A percentile compares a stretch with the other conserved stretches of the same genome.
Conservation (phyloP, 768 basidiomycete genomes). For the Hydnomerulius pinastri region DNA sequence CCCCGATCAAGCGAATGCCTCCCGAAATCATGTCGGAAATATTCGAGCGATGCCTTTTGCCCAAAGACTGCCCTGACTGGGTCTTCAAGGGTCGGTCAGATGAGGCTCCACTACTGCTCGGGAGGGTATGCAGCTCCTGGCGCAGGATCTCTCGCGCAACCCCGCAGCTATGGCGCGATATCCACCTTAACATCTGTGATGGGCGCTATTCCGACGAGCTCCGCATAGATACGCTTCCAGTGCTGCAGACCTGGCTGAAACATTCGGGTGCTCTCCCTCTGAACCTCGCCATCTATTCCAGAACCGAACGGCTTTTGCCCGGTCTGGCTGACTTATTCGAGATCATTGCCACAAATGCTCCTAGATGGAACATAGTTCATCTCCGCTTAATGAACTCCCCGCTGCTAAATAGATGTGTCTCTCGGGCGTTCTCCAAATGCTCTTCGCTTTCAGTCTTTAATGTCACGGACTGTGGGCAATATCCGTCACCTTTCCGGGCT, state of each 20-base stretch:
- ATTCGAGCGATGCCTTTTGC: conserved; percentile 24
- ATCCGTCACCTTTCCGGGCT: conserved; percentile 2
- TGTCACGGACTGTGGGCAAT: conserved; percentile 22
- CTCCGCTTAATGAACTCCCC: conserved; percentile 23
- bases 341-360: conserved; percentile 12
- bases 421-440: conserved; percentile 13
- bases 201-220: conserved; percentile 20
- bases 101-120: conserved; percentile 29
- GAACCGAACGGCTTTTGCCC: conserved; percentile 20
- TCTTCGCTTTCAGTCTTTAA: conserved; percentile 17
- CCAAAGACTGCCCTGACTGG: neutral
- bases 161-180: conserved; percentile 28
- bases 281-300: conserved; percentile 18
- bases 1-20: conserved; percentile 27
- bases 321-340: conserved; percentile 22
- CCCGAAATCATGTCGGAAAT: conserved; percentile 28
- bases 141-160: conserved; percentile 25
- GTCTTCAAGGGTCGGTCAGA: conserved; percentile 1
- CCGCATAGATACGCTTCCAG: conserved; percentile 19
- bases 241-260: conserved; percentile 20
- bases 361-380: conserved; percentile 22
- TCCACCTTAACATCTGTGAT: conserved; percentile 22
- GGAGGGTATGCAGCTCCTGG: conserved; percentile 32
- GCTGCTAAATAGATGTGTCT: conserved; percentile 11
- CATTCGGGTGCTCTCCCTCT: conserved; percentile 25